Conservation (phyloP, 768 basidiomycete species). For the Gautieria morchelliformis region DNA sequence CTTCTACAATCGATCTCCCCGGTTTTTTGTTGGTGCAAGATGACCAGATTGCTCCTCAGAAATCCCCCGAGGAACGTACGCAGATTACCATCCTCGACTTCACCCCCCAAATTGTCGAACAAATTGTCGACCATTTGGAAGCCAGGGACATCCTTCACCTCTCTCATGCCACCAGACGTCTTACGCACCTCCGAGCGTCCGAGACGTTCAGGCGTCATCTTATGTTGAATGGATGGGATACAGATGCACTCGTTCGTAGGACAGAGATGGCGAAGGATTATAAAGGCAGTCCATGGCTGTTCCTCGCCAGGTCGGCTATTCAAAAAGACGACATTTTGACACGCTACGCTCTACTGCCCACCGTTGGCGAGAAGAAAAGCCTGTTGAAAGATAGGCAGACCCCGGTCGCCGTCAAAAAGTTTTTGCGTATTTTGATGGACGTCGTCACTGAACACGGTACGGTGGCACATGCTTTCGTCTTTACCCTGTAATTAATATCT, state of each 20-base stretch:
- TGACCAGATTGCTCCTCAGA: not conserved
- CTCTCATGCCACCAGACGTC: not conserved
- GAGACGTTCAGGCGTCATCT: not conserved
- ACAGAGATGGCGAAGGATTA: not conserved
- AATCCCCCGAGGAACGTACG: not conserved
- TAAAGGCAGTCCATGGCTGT: not conserved
- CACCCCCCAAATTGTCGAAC: not conserved
- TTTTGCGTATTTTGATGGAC: not conserved
- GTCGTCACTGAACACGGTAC: slow-evolving; percentile 4
- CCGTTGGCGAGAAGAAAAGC: not conserved
- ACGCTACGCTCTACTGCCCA: not conserved
- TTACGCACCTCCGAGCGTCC: not conserved
- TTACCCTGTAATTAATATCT: not conserved
- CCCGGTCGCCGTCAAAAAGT: not conserved
- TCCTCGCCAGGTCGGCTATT: slow-evolving; percentile 2
- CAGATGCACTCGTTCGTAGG: not conserved
- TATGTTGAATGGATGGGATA: slow-evolving; percentile 1
- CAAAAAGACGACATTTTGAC: not conserved
- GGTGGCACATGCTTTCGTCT: not conserved
- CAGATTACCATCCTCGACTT: not conserved
- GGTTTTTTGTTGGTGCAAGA: not conserved
- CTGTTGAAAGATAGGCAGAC: not conserved
- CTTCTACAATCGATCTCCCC: not conserved
- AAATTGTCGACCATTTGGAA: not conserved
- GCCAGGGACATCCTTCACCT: slow-evolving; percentile 1